Percentiles rank a stretch among this genome's conserved stretches.
Conservation (phyloP, 2,329 filamentous ascomycete species). For the Trichoderma sp. region DNA sequence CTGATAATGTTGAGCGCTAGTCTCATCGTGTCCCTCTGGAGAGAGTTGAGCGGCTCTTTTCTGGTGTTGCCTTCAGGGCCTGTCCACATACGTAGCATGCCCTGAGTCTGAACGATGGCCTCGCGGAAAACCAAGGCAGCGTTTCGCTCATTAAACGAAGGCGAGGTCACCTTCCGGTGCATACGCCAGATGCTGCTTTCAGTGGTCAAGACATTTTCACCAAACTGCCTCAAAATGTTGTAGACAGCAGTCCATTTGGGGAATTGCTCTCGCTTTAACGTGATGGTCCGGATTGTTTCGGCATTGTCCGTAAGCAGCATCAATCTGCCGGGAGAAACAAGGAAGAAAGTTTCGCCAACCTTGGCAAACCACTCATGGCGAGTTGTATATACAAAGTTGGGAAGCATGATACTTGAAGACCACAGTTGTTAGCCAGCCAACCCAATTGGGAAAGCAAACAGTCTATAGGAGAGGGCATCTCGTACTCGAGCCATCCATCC, state of each 20-base stretch:
- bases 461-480: background rate
- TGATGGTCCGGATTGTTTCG: constrained; percentile 66
- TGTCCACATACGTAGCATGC: constrained; percentile 62
- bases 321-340: constrained; percentile 60
- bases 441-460: background rate
- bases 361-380: constrained; percentile 60
- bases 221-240: constrained; percentile 52
- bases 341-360: constrained; percentile 64
- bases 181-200: constrained; percentile 70
- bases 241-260: constrained; percentile 49
- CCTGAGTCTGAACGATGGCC: constrained; percentile 61
- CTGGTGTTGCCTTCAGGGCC: constrained; percentile 32
- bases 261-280: constrained; percentile 67
- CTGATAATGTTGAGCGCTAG: constrained; percentile 59
- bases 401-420: constrained; percentile 48
- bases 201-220: constrained; percentile 69
- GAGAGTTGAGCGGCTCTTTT: constrained; percentile 52
- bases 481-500: constrained; percentile 62
- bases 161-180: constrained; percentile 71
- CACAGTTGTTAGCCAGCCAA: constrained; percentile 32
- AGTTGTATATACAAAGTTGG: constrained; percentile 61
- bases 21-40: constrained; percentile 66
- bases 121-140: constrained; percentile 67
- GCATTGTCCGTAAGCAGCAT: constrained; percentile 62
- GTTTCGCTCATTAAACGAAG: constrained; percentile 76